Evolutionary conservation across 2,329 filamentous ascomycete genomes (phyloP).

Genomic region (Fusarium sp.): DNA sequence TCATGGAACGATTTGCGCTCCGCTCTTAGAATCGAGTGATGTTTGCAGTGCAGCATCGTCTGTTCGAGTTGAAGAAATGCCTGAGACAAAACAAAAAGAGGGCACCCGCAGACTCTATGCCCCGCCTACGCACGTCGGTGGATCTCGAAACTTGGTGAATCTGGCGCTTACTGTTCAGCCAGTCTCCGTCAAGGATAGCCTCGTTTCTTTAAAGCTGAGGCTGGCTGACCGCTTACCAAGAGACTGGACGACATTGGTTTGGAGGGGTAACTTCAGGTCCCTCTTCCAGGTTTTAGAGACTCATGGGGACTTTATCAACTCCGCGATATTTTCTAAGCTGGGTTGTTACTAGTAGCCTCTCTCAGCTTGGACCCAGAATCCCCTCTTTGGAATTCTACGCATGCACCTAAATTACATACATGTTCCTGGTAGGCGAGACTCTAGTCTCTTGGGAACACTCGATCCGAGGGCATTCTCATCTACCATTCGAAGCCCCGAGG

Average conservation of each 20-base stretch:
- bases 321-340: slow-evolving; percentile 23
- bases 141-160: slow-evolving; percentile 29
- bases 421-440: slow-evolving; percentile 7
- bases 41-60: slow-evolving; percentile 2
- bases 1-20: slow-evolving; percentile 41
- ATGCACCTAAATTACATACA: slow-evolving; percentile 11
- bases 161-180: slow-evolving; percentile 25
- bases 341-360: not conserved
- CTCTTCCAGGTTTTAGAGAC: slow-evolving; percentile 29
- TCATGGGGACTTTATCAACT: not conserved
- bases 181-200: slow-evolving; percentile 45
- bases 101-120: slow-evolving; percentile 29
- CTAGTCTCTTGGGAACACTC: slow-evolving; percentile 1
- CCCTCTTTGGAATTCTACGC: slow-evolving; percentile 11
- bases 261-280: slow-evolving; percentile 25
- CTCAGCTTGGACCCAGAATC: slow-evolving; percentile 3
- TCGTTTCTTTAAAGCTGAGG: slow-evolving; percentile 44
- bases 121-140: slow-evolving; percentile 32
- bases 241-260: slow-evolving; percentile 40
- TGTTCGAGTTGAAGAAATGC: slow-evolving; percentile 11
- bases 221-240: slow-evolving; percentile 47
- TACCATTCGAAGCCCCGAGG: not conserved
- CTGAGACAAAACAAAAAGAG: slow-evolving; percentile 28
- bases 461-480: slow-evolving; percentile 14
- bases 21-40: slow-evolving; percentile 16